phyloP scores from a whole-genome alignment of 495 filamentous ascomycete species.

The Amphirosellinia nigrospora region DNA sequence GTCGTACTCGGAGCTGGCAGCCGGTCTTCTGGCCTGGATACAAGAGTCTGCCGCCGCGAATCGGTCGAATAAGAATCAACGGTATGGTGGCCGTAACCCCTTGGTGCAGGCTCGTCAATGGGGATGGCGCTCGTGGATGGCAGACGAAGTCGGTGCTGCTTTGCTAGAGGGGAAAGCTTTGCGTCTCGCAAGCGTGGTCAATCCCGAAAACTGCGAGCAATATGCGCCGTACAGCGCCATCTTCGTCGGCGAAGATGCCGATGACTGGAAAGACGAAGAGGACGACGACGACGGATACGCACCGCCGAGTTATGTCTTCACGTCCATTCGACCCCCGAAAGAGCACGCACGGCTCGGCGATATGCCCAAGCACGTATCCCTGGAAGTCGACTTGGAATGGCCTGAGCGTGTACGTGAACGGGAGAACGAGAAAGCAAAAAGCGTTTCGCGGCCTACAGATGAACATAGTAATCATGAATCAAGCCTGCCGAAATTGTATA shows the following conservation, averaged over 20 bases:
- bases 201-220: conserved; percentile 12
- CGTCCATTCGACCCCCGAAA: conserved; percentile 21
- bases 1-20: conserved; percentile 29
- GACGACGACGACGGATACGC: conserved; percentile 22
- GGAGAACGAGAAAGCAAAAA: not conserved
- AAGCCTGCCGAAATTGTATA: conserved; percentile 34
- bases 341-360: conserved; percentile 14
- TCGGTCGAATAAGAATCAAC: conserved; percentile 15
- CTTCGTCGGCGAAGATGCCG: conserved; percentile 32
- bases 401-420: conserved; percentile 12
- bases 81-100: conserved; percentile 13
- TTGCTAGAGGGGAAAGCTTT: conserved; percentile 35
- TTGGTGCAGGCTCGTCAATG: conserved; percentile 2
- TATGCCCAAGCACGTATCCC: conserved; percentile 38
- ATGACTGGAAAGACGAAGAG: conserved; percentile 29
- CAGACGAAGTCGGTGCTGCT: conserved; percentile 31
- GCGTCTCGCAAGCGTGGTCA: conserved; percentile 37
- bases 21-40: conserved; percentile 10
- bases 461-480: not conserved
- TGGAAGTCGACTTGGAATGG: conserved; percentile 38
- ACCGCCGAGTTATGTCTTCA: conserved; percentile 32
- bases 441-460: not conserved
- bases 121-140: conserved; percentile 33
- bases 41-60: not conserved
- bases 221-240: conserved; percentile 31